Base-by-base conservation (phyloP, 2,329 filamentous ascomycete species). In the Aureobasidium sp. region DNA sequence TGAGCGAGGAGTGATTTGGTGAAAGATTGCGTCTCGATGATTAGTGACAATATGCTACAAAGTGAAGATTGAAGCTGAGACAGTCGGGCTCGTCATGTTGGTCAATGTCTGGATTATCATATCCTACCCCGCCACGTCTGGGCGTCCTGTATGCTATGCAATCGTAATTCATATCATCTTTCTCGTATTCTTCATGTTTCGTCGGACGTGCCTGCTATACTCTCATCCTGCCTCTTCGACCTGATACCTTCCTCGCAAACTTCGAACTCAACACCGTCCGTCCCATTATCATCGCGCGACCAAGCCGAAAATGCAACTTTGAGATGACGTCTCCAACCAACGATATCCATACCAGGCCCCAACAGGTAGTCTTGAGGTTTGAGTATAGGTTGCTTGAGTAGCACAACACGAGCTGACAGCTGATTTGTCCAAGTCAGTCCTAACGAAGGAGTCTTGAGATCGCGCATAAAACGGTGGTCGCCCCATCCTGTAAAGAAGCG, bases 401-500 rank as follows among this genome's bases (percentile, higher is more conserved):
- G 81, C 1, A 92, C 94, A 67, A 98, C 88, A 15, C 95, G 91
- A 71, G 90, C 91, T 1, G 93, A 89, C 56, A 98, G 89, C 81
- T 98, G 95, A 36, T 94, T 95, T 3, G 93, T 90, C 95, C 95
- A 98, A 15, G 97, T 91, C 10, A 97, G 85, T 0, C 95, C 95
- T 29, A 98, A 80, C 9, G 93, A 93, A 0, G 95, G 95, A 0
- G 93, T 97, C 80, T 98, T 98, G 64, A 91, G 80, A 31, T 81
- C 78, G 56, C 81, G 77, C 61, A 69, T 23, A 65, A 69, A 48
- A 65, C 67, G 15, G 65, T 69, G 43, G 76, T 97, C 93, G 27
- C 95, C 94, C 95, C 96, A 98, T 69, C 96, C 95, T 5, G 95
- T 97, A 80, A 98, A 97, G 88, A 95, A 98, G 50, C 93, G 88